phyloP scores from a whole-genome alignment of 345 rosid genomes.

The Physaria fendleri region DNA sequence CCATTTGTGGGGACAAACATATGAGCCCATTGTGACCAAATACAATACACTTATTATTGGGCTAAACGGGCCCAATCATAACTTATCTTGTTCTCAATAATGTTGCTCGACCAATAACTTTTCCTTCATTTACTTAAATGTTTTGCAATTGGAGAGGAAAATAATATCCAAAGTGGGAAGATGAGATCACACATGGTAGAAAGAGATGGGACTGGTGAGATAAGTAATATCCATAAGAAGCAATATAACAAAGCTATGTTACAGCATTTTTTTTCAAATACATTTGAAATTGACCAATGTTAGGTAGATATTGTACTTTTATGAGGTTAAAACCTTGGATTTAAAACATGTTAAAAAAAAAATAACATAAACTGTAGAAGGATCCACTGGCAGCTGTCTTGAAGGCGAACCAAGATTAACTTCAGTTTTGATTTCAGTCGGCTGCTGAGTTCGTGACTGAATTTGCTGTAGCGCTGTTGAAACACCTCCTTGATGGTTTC shows the following conservation, averaged over 20 bases:
- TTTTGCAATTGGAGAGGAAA: background rate
- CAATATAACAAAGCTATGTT: conserved; percentile 38
- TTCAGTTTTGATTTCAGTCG: no score
- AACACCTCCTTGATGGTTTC: no score
- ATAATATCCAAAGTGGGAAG: background rate
- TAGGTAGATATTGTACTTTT: background rate
- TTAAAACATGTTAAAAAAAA: no score
- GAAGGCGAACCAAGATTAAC: no score
- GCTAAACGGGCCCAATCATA: conserved; percentile 12
- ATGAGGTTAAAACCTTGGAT: no score
- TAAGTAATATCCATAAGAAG: conserved; percentile 38
- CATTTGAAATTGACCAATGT: no score
- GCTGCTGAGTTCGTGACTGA: no score
- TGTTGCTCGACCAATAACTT: background rate
- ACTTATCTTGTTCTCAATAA: background rate
- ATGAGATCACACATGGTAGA: background rate
- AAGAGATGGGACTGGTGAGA: conserved; percentile 32
- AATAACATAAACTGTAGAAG: no score
- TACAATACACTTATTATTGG: conserved; percentile 11
- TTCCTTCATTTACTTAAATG: background rate
- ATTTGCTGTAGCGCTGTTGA: no score
- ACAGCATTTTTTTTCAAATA: no score
- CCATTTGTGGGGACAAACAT: no score
- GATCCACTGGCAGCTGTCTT: no score
- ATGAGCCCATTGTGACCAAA: background rate